A percentile compares a stretch with the other conserved stretches of the same genome.
Evolutionary conservation across 768 basidiomycete genomes (phyloP).

Genomic region (Hygrophorus russula): DNA sequence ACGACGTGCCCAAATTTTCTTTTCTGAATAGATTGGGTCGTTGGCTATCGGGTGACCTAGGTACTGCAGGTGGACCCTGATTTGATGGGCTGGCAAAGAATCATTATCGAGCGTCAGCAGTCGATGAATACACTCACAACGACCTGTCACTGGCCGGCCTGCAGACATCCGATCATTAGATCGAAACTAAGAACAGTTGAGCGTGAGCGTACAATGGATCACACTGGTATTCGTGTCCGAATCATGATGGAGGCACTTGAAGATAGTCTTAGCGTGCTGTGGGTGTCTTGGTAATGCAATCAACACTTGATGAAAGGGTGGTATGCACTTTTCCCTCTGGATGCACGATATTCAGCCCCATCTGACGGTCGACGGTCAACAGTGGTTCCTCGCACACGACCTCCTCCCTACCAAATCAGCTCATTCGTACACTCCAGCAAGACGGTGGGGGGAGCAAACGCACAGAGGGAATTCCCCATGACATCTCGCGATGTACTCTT

Average conservation of each 20-base stretch:
- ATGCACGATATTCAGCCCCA: slow-evolving; percentile 94
- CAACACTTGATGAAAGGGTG: not conserved
- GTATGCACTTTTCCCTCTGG: slow-evolving; percentile 80
- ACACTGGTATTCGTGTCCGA: slow-evolving; percentile 72
- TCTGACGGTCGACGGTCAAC: slow-evolving; percentile 88
- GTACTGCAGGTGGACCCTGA: slow-evolving; percentile 92
- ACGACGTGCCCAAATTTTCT: slow-evolving; percentile 55
- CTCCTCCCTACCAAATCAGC: slow-evolving; percentile 44
- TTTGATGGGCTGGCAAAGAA: slow-evolving; percentile 74
- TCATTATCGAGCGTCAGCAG: slow-evolving; percentile 4
- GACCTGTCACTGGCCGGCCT: slow-evolving; percentile 86
- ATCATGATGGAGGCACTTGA: slow-evolving; percentile 77
- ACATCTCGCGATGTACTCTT: slow-evolving; percentile 88
- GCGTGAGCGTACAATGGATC: slow-evolving; percentile 52
- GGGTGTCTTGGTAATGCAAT: not conserved
- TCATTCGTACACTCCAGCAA: not conserved
- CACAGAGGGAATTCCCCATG: slow-evolving; percentile 80
- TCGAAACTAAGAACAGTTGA: slow-evolving; percentile 1
- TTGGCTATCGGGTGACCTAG: slow-evolving; percentile 92
- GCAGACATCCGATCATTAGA: slow-evolving; percentile 5
- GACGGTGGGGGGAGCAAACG: slow-evolving; percentile 20
- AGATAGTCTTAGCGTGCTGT: slow-evolving; percentile 82
- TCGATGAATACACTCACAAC: slow-evolving; percentile 49
- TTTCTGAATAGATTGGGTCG: slow-evolving; percentile 85
- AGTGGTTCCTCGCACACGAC: slow-evolving; percentile 79